These are phyloP conservation scores for Rhodotorula mucilaginosa DNA, from an alignment of 1,284 basidiomycete genomes.

Conservation along the genomic window DNA sequence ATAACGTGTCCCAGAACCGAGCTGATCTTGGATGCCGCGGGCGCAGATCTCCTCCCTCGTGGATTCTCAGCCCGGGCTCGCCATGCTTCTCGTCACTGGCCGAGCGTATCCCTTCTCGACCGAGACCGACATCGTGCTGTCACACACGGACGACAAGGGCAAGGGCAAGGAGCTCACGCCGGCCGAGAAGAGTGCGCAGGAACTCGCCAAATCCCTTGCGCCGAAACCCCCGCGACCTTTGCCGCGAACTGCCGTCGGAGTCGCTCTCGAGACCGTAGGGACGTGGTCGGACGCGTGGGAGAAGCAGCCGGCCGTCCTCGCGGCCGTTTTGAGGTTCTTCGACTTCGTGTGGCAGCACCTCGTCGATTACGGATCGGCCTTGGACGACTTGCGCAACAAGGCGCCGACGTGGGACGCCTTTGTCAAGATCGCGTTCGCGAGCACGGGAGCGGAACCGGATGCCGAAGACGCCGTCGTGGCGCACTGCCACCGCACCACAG, in stretches of 20 bases:
- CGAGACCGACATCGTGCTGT: conserved; percentile 20
- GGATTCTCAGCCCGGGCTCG: conserved; percentile 82
- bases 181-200: conserved; percentile 53
- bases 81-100: conserved; percentile 73
- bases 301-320: conserved; percentile 69
- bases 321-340: conserved; percentile 73
- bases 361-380: conserved; percentile 64
- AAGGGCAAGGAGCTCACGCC: conserved; percentile 44
- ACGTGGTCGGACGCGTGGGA: conserved; percentile 73
- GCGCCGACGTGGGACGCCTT: conserved; percentile 65
- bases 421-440: conserved; percentile 60
- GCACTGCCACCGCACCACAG: conserved; percentile 63
- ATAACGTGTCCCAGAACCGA: conserved; percentile 63
- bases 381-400: conserved; percentile 61
- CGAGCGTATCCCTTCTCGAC: conserved; percentile 54
- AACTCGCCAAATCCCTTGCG: conserved; percentile 14
- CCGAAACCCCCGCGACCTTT: conserved; percentile 35
- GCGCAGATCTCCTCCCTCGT: conserved; percentile 69
- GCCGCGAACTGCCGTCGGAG: conserved; percentile 46
- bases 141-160: conserved; percentile 37
- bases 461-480: conserved; percentile 52
- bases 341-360: conserved; percentile 79
- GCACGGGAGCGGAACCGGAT: conserved; percentile 63
- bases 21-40: no score
- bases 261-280: conserved; percentile 63